phyloP scores from a whole-genome alignment of 768 basidiomycete genomes.

The Cubamyces lactineus region DNA sequence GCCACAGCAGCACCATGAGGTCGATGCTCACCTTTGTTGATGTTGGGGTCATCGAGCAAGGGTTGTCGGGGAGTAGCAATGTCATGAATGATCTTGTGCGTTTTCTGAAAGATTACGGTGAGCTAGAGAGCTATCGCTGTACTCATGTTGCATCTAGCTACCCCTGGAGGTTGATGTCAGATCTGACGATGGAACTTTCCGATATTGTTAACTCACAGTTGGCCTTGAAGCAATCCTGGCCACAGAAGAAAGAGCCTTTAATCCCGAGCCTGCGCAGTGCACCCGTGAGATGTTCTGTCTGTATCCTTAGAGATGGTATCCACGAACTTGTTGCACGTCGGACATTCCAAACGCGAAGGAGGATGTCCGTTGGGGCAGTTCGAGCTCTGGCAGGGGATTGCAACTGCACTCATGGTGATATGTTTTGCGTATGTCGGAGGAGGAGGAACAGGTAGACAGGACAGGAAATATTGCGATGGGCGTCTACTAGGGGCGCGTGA shows the following conservation, averaged over 20 bases:
- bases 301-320: constrained; percentile 1
- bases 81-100: constrained; percentile 77
- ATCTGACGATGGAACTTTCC: background rate
- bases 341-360: constrained; percentile 86
- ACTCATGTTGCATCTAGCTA: background rate
- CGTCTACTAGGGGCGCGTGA: background rate
- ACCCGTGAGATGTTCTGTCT: constrained; percentile 24
- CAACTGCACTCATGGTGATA: constrained; percentile 41
- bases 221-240: constrained; percentile 95
- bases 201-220: constrained; percentile 64
- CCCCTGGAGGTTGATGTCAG: constrained; percentile 15
- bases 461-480: constrained; percentile 9
- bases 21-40: constrained; percentile 30
- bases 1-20: background rate
- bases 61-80: constrained; percentile 46
- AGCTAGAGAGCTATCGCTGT: background rate
- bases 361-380: constrained; percentile 82
- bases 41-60: constrained; percentile 31
- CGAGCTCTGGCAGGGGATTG: constrained; percentile 66
- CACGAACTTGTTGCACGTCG: constrained; percentile 88
- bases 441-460: background rate
- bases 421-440: background rate
- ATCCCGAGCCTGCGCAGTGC: constrained; percentile 65
- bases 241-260: constrained; percentile 87
- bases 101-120: constrained; percentile 56